phyloP scores from a whole-genome alignment of 352 stramenopile species.

The Phytophthora lateralis region DNA sequence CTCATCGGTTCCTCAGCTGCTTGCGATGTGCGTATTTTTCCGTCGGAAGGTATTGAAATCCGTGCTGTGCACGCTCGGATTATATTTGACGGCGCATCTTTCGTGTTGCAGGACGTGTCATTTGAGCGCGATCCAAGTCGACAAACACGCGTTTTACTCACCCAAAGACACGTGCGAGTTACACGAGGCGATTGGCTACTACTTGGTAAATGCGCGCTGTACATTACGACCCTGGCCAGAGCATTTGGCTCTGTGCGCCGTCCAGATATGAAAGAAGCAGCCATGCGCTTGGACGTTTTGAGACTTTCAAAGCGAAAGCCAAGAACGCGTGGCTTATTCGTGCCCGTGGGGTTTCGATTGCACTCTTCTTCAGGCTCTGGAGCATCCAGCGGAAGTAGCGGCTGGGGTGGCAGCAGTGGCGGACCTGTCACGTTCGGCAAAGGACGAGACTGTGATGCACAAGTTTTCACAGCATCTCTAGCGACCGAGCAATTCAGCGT shows the following conservation, averaged over 20 bases:
- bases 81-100: slow-evolving; percentile 65
- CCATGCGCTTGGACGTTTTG: slow-evolving; percentile 68
- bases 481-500: slow-evolving; percentile 70
- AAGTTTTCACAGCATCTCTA: slow-evolving; percentile 62
- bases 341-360: slow-evolving; percentile 64
- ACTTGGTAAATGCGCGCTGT: slow-evolving; percentile 57
- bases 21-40: slow-evolving; percentile 61
- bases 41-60: slow-evolving; percentile 43
- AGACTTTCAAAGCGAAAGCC: slow-evolving; percentile 69
- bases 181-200: slow-evolving; percentile 64
- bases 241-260: slow-evolving; percentile 65
- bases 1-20: slow-evolving; percentile 61
- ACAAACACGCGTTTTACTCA: slow-evolving; percentile 60
- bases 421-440: slow-evolving; percentile 62
- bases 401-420: slow-evolving; percentile 35
- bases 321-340: slow-evolving; percentile 45
- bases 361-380: slow-evolving; percentile 34
- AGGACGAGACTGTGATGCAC: slow-evolving; percentile 56
- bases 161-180: slow-evolving; percentile 48
- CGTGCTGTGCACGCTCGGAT: slow-evolving; percentile 66
- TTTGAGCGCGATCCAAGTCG: slow-evolving; percentile 62
- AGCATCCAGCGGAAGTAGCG: slow-evolving; percentile 30
- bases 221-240: slow-evolving; percentile 50
- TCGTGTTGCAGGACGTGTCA: slow-evolving; percentile 72
- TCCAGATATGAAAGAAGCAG: slow-evolving; percentile 67